Conservation (phyloP, 1,139 yeast species). For the Kodamaea fungicola region DNA sequence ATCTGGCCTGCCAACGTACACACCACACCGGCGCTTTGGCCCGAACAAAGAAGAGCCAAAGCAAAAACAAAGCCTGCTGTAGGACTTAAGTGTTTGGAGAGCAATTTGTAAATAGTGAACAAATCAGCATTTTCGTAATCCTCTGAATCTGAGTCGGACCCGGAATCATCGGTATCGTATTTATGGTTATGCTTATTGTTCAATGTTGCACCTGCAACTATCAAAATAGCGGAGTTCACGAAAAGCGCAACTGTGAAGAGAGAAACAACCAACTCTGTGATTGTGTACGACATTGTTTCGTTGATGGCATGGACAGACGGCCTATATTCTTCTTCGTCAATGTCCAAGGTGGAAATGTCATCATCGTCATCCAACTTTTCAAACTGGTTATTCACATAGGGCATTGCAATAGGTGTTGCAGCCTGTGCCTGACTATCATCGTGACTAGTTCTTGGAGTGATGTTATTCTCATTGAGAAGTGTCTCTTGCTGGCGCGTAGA, state of each 20-base stretch:
- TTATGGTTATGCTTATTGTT: conserved; percentile 9
- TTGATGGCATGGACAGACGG: conserved; percentile 73
- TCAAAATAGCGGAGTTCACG: conserved; percentile 79
- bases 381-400: conserved; percentile 9
- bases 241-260: conserved; percentile 78
- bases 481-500: neutral
- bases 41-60: conserved; percentile 87
- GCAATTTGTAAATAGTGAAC: conserved; percentile 75
- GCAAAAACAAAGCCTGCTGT: conserved; percentile 94
- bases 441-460: neutral
- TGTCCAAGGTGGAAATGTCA: conserved; percentile 9
- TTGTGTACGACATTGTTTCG: conserved; percentile 67
- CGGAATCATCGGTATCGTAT: conserved; percentile 43
- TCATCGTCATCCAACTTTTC: conserved; percentile 12
- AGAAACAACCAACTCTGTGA: conserved; percentile 72
- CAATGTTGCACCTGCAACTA: conserved; percentile 82
- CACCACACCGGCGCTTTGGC: conserved; percentile 97
- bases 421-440: neutral
- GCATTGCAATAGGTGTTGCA: conserved; percentile 11
- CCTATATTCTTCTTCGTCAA: conserved; percentile 30
- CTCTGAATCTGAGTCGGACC: conserved; percentile 40
- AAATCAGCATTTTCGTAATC: conserved; percentile 68
- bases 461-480: neutral
- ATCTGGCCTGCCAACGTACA: conserved; percentile 97
- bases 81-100: conserved; percentile 72